Evolutionary conservation across 306 rosid species (phyloP), one percentile per base, ranked within the genome.

Genomic region (Morella rubra): DNA sequence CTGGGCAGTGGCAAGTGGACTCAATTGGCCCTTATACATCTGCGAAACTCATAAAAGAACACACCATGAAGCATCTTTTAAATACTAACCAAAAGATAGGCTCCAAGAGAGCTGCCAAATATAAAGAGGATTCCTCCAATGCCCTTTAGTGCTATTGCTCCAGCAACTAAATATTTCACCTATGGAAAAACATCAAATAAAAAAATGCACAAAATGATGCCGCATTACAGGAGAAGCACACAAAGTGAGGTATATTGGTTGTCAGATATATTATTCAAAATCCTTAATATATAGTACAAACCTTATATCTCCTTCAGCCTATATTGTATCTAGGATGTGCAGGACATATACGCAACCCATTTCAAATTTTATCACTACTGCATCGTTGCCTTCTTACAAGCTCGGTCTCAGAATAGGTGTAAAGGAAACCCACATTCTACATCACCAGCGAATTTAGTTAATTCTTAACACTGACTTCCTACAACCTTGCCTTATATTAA

Each of bases 21-120:
- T 18, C 50, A 8, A 41, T 11, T 41, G 49, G 14, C 50, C 71
- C 5, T 9, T 41, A 24, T 8, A 40, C 49, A 8, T 5, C n/a
- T 12, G 45, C 18, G 37, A 32, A 32, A 65, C 24, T 18, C 46
- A 42, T 40, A 65, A 65, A 40, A 65, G 70, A 65, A 40, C 47
- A 41, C 3, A 41, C 44, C 70, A 56, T 1, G 6, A 20, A 32
- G 69, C 65, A 53, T 61, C 67, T 45, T 70, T 41, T 67, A 72
- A 55, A 80, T 71, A 81, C 89, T 53, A 73, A 89, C 90, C 93
- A 89, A 76, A 72, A 89, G 89, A 70, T 69, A 58, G 70, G 90
- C 93, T 74, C 90, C 89, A 68, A 81, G 73, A 20, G 82, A 74
- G 81, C 86, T 86, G 80, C 89, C 87, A 18, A 83, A 66, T 71